Base-by-base conservation (phyloP, 345 rosid genomes). In the Euphorbia pulcherrima region DNA sequence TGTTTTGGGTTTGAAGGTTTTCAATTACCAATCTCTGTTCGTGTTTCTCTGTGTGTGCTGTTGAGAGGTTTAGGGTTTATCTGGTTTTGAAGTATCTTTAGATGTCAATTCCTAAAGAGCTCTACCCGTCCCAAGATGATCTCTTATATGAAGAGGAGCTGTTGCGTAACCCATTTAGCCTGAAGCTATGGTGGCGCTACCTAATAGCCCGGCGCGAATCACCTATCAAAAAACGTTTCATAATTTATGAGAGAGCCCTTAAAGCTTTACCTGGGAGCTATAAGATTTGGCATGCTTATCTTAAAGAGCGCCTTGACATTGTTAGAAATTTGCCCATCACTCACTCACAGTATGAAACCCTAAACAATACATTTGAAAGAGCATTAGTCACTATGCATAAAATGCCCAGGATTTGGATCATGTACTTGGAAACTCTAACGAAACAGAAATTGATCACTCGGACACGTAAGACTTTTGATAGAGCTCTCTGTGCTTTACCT, bases 131-230 rank as follows among this genome's bases (percentile, higher is more conserved):
- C 8, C 79, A 87, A 29, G 97, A 89, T 14, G 97, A 94, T 62
- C 90, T 91, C 24, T 68, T 83, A 10, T 94, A 85, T 50, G 97
- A 94, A 65, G 99, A 94, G 41, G 99, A 94, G 84, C 76, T 94
- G 2, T 51, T 94, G 23, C 82, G 99, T 2, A 93, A 93, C 61
- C 94, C 95, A 0, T 93, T 89, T 46, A 87, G 90, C 72, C 76
- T 90, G 8, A 90, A 89, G 78, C 88, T 91, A 0, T 91, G 99
- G 99, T 94, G 99, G 99, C 87, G 99, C 5, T 94, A 91, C 69
- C 52, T 94, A 28, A 79, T 86, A 4, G 94, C 97, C 0, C 82
- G 87, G 54, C 76, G 92, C 5, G 95, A 85, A 0, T 74, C 91
- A 26, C 92, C 96, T 0, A 85, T 88, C 71, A 79, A 76, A 79